Evolutionary conservation across 768 basidiomycete species (phyloP), one percentile per base, ranked within the genome.

Genomic region (Boletus rufocinnamomeus): DNA sequence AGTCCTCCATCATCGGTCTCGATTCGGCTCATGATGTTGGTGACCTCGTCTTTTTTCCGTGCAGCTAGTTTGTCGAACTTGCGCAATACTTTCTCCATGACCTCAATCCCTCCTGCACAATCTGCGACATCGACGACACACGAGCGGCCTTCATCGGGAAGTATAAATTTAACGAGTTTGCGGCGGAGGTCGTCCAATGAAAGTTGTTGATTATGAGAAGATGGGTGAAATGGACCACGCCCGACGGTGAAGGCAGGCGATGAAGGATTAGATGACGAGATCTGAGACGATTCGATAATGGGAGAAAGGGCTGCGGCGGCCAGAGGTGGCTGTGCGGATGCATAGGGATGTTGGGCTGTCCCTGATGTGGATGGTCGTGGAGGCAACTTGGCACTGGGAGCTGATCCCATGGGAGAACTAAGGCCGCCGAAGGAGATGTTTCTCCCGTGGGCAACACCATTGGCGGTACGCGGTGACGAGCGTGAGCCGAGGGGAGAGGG

Each of bases 111-210:
- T 28, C 87, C 88, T 2, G 79, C 79, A 67, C 91, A 95, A 28
- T 91, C 85, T 4, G 85, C 83, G 16, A 94, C 87, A 68, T 95
- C 88, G 59, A 98, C 85, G 1, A 88, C 87, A 55, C 82, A 84
- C 6, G 86, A 82, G 45, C 86, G 82, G 3, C 88, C 87, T 66
- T 93, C 93, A 13, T 94, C 95, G 2, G 88, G 88, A 43, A 95
- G 79, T 21, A 82, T 78, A 69, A 99, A 97, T 71, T 95, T 98
- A 67, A 99, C 88, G 23, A 92, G 76, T 71, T 91, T 93, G 56
- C 88, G 81, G 48, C 90, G 81, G 54, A 95, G 77, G 60, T 95
- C 92, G 49, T 94, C 91, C 19, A 91, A 74, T 0, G 87, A 86
- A 25, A 82, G 77, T 6, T 78, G 72, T 41, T 74, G 69, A 40